Base-by-base conservation (phyloP, 495 filamentous ascomycete genomes). In the Penicillium macrosclerotiorum region DNA sequence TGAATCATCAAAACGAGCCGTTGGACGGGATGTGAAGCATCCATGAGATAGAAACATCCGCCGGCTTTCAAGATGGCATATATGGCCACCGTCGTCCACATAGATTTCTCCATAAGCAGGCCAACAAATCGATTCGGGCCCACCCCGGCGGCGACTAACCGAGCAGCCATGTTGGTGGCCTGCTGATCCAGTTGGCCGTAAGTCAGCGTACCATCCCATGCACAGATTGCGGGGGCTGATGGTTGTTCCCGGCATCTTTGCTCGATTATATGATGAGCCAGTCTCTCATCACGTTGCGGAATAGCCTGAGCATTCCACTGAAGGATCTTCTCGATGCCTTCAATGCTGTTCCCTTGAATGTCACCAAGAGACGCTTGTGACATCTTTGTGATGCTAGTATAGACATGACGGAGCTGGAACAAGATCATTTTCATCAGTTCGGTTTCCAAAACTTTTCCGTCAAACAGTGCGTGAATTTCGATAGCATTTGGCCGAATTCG, bases 121-220 rank as follows among this genome's bases (percentile, higher is more conserved):
- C 76, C 76, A 9, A 82, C 78, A 18, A 74, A 37, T 5, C 57
- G 52, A 17, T 66, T 68, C 5, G 63, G 52, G 12, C 61, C 60
- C 16, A 34, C 71, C 42, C 47, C 66, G 49, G 24, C 6, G 59
- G 37, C 17, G 51, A 38, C 6, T 5, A 49, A 13, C 63, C 66
- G 12, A 71, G 32, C 16, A 12, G 65, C 67, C 5, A 60, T 45
- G 8, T 16, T 62, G 3, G 29, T 33, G 8, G 71, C 56, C 22
- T 69, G 41, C 0, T 43, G 33, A 17, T 79, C 66, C 5, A 81
- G 62, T 20, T 79, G 60, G 18, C 36, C 30, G 45, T 81, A 81
- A 4, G 73, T 77, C 37, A 78, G 66, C 16, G 53, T 26, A 12
- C 73, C 77, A 48, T 82, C 78, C 72, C 73, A 78, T 3, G 65